phyloP scores from a whole-genome alignment of 2,329 filamentous ascomycete genomes.

The Calycina marina region DNA sequence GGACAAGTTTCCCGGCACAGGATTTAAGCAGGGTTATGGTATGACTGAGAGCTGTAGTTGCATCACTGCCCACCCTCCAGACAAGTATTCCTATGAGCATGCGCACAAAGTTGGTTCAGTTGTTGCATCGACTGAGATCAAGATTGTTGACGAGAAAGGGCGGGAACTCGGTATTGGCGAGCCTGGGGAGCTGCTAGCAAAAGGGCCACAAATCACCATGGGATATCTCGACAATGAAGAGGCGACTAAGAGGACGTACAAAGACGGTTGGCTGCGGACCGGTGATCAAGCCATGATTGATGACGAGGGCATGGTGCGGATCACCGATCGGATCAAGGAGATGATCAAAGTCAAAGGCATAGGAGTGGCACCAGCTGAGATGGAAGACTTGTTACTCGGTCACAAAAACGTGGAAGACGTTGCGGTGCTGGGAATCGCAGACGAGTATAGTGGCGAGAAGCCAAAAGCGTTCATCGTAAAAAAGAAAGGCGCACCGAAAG shows the following conservation, averaged over 20 bases:
- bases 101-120: conserved; percentile 40
- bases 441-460: conserved; percentile 26
- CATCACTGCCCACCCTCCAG: conserved; percentile 44
- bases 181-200: conserved; percentile 46
- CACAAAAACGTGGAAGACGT: conserved; percentile 34
- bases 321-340: conserved; percentile 60
- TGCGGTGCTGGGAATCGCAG: conserved; percentile 41
- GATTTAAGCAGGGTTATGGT: conserved; percentile 36
- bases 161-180: conserved; percentile 36
- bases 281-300: conserved; percentile 52
- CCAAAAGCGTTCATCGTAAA: conserved; percentile 44
- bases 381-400: conserved; percentile 25
- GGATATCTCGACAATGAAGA: conserved; percentile 49
- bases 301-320: conserved; percentile 54
- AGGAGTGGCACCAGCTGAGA: conserved; percentile 29
- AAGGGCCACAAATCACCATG: conserved; percentile 57
- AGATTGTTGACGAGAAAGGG: conserved; percentile 41
- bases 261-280: conserved; percentile 58
- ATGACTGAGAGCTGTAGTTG: conserved; percentile 46
- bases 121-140: conserved; percentile 43
- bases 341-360: conserved; percentile 30
- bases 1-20: conserved; percentile 26
- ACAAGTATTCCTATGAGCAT: conserved; percentile 40
- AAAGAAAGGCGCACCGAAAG: conserved; percentile 18
- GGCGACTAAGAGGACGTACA: conserved; percentile 24